Base-by-base conservation (phyloP, 2,329 filamentous ascomycete genomes). In the Lachnellula willkommii region DNA sequence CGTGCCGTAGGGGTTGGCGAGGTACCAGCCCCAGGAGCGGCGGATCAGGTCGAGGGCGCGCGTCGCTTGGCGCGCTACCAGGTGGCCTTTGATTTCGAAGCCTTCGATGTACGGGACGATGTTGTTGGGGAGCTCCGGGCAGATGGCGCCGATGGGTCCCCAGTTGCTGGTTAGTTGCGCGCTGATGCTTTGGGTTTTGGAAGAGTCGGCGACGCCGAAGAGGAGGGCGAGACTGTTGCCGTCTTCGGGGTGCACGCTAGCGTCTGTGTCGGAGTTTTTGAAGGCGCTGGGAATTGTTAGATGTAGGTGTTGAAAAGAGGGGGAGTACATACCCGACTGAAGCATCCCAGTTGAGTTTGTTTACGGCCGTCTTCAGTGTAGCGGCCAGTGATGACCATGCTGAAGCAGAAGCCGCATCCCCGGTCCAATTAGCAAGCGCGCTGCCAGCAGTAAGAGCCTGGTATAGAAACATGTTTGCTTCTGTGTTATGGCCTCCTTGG, bases 11-110 rank as follows among this genome's bases (percentile, higher is more conserved):
- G 76, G 74, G 56, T 83, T 76, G 56, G 77, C 72, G 15, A 82
- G 69, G 61, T 84, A 84, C 79, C 80, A 83, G 11, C 82, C 82
- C 82, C 82, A 85, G 49, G 73, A 74, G 8, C 71, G 70, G 5
- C 80, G 77, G 35, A 85, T 78, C 15, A 85, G 74, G 11, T 79
- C 73, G 0, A 86, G 69, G 0, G 82, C 80, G 37, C 81, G 77
- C 7, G 70, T 65, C 1, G 81, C 66, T 55, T 76, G 72, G 0
- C 74, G 72, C 1, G 75, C 75, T 0, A 71, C 67, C 5, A 84
- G 70, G 61, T 84, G 82, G 1, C 75, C 81, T 65, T 80, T 78
- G 26, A 85, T 73, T 63, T 86, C 82, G 60, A 84, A 79, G 14
- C 76, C 79, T 8, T 77, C 77, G 52, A 82, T 79, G 65, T 84